phyloP scores from a whole-genome alignment of 2,329 filamentous ascomycete genomes.

The Colletotrichum sp. region DNA sequence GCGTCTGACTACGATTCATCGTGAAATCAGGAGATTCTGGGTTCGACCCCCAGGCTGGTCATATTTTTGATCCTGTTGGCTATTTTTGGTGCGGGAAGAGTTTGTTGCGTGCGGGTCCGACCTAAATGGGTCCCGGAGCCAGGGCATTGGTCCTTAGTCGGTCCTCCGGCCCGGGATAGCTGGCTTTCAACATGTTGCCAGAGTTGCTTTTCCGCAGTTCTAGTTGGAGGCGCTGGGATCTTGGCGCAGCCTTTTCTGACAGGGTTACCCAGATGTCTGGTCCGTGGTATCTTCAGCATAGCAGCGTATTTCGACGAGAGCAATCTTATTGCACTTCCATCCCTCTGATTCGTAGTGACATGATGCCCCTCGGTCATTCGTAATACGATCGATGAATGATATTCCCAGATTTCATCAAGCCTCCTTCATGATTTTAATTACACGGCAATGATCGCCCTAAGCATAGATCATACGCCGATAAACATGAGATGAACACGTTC shows the following conservation, averaged over 20 bases:
- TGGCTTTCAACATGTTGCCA: background rate
- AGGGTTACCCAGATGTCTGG: background rate
- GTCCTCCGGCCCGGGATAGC: background rate
- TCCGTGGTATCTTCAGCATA: background rate
- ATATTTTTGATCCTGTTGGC: background rate
- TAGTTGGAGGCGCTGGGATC: background rate
- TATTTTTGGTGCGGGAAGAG: background rate
- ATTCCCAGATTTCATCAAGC: background rate
- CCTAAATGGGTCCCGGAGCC: background rate
- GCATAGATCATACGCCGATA: background rate
- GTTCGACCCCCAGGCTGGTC: slow-evolving; percentile 23
- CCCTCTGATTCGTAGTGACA: background rate
- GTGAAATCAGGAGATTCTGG: slow-evolving; percentile 20
- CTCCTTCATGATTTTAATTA: background rate
- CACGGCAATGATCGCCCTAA: background rate
- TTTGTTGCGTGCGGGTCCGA: slow-evolving; percentile 2
- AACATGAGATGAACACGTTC: background rate
- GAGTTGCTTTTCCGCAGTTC: background rate
- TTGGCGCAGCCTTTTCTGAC: background rate
- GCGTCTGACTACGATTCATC: slow-evolving; percentile 44
- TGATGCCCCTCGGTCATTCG: background rate
- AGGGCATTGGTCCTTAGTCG: background rate
- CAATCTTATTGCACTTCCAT: background rate
- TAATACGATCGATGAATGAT: background rate
- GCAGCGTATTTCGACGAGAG: background rate